Evolutionary conservation across 73 alveolate genomes (phyloP), one percentile per base, ranked within the genome.

Genomic region (Paramecium octaurelia): DNA sequence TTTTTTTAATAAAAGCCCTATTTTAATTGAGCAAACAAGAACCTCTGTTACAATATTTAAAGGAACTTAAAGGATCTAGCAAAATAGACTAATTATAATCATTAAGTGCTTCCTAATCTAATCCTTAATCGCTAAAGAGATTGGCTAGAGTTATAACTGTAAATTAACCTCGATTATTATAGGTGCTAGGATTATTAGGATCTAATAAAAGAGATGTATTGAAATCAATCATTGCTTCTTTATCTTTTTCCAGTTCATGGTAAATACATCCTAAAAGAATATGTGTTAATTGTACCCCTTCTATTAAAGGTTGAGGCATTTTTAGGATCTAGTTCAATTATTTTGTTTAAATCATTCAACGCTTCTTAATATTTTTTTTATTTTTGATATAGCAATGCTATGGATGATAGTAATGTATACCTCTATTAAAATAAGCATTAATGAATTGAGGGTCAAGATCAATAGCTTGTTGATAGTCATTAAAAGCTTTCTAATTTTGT

Each of bases 11-110:
- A 40, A 9, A 20, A 16, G 16, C 14, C 64, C 87, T 73, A 73
- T n/a, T 36, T 16, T 27, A 1, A 23, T 18, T 23, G 6, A 11
- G 2, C 18, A 73, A 16, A 73, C 0, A 73, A 9, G 40, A 31
- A 73, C 87, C 87, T 73, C 87, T 73, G 12, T 73, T 34, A 73
- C 44, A 73, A n/a, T 11, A 73, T 34, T 60, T 42, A n/a, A 35
- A 20, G 0, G 59, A 20, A 2, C 14, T 16, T 21, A 4, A 14
- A 11, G 87, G 87, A 35, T 73, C 36, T 8, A 73, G 34, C 14
- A n/a, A 0, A 3, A 73, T 73, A 20, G 87, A 34, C 34, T 2
- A 35, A 27, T 34, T 34, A 36, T 73, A 73, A 73, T 73, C 87
- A 20, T 36, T 16, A 29, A 73, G 34, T 1, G 87, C 21, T 42